phyloP scores from a whole-genome alignment of 805 yeast genomes.

The Metschnikowia cerradonensis region DNA sequence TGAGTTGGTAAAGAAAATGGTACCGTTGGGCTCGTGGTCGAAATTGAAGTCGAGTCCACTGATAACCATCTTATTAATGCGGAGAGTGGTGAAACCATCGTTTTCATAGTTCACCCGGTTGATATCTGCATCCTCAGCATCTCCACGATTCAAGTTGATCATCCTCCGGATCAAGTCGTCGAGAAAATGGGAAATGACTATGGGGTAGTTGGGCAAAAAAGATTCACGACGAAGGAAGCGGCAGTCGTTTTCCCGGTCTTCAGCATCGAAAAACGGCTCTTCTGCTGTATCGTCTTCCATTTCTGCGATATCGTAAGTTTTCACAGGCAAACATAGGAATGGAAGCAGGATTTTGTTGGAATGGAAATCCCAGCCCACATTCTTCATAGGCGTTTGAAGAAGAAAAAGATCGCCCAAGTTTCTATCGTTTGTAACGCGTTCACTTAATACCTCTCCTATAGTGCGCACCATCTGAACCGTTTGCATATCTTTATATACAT shows the following conservation, averaged over 20 bases:
- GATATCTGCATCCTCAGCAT: slow-evolving; percentile 35
- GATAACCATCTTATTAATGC: slow-evolving; percentile 24
- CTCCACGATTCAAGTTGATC: slow-evolving; percentile 35
- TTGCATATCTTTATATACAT: slow-evolving; percentile 55
- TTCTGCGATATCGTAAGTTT: slow-evolving; percentile 34
- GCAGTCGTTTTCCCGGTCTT: slow-evolving; percentile 15
- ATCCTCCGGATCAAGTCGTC: slow-evolving; percentile 30
- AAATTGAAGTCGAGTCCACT: slow-evolving; percentile 33
- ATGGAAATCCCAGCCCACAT: slow-evolving; percentile 34
- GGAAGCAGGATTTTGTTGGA: slow-evolving; percentile 22
- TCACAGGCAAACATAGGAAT: slow-evolving; percentile 32
- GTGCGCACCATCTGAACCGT: slow-evolving; percentile 55
- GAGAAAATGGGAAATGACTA: slow-evolving; percentile 33
- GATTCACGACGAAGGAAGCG: slow-evolving; percentile 12
- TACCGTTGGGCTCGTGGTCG: slow-evolving; percentile 39
- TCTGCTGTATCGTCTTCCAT: slow-evolving; percentile 28
- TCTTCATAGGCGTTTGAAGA: slow-evolving; percentile 16
- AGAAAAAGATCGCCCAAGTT: slow-evolving; percentile 16
- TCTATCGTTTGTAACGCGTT: slow-evolving; percentile 11
- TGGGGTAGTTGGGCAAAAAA: slow-evolving; percentile 16
- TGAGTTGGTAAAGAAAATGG: slow-evolving; percentile 30
- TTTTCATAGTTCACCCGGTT: slow-evolving; percentile 25
- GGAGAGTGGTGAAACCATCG: slow-evolving; percentile 33
- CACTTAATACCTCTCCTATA: slow-evolving; percentile 40
- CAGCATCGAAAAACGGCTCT: slow-evolving; percentile 22